These are phyloP conservation scores for Pochonia chlamydosporia DNA, from an alignment of 2,329 filamentous ascomycete species.

Conservation along the genomic window DNA sequence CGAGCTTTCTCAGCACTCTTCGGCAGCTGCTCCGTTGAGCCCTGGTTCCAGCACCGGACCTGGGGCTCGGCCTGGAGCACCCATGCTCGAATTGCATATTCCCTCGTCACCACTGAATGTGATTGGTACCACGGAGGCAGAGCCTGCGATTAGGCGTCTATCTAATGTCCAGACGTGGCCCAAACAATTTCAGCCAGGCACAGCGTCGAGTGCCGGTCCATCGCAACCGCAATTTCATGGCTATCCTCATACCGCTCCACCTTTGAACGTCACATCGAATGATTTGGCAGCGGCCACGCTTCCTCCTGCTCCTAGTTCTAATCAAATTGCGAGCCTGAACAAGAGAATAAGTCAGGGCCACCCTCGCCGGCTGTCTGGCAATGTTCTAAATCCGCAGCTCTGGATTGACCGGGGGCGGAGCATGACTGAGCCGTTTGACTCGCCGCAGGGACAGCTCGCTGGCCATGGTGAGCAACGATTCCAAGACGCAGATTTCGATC, in stretches of 20 bases:
- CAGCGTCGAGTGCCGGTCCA: constrained; percentile 8
- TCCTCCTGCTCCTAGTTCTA: constrained; percentile 31
- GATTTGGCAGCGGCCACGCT: constrained; percentile 27
- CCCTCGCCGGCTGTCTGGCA: constrained; percentile 37
- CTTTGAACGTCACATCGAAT: constrained; percentile 22
- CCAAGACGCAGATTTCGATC: constrained; percentile 32
- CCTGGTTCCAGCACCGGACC: neutral
- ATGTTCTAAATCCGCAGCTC: constrained; percentile 21
- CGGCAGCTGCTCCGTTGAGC: neutral
- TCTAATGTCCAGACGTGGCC: constrained; percentile 43
- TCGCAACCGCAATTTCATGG: constrained; percentile 19
- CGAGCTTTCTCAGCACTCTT: neutral
- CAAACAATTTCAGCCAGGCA: constrained; percentile 20
- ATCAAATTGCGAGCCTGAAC: constrained; percentile 33
- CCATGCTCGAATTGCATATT: constrained; percentile 23
- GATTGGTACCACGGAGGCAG: constrained; percentile 10
- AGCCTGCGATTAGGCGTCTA: constrained; percentile 19
- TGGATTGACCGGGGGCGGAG: constrained; percentile 3
- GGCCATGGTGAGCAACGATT: neutral
- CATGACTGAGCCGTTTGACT: neutral
- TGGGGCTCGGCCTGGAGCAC: constrained; percentile 3
- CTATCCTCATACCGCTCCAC: constrained; percentile 37
- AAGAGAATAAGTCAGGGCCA: constrained; percentile 31
- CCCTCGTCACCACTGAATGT: constrained; percentile 12
- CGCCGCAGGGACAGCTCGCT: neutral